These are phyloP conservation scores for Hansenula lynferdii DNA, from an alignment of 1,139 yeast genomes.

Conservation along the genomic window DNA sequence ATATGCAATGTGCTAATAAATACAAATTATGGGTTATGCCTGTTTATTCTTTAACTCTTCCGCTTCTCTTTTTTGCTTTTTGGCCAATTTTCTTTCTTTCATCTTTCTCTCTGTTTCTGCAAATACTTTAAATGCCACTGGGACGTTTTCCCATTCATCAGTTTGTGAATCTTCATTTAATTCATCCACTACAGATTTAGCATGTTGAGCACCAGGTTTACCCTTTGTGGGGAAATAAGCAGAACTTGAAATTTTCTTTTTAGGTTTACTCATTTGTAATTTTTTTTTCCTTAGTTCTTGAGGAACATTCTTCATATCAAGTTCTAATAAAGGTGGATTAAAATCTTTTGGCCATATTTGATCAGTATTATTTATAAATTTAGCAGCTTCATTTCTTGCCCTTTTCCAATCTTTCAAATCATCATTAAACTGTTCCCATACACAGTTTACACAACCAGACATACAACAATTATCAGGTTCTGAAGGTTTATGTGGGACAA, in stretches of 20 bases:
- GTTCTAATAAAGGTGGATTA: slow-evolving; percentile 57
- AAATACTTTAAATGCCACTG: slow-evolving; percentile 73
- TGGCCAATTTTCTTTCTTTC: slow-evolving; percentile 33
- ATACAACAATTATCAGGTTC: slow-evolving; percentile 97
- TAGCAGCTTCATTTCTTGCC: slow-evolving; percentile 56
- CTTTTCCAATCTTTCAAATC: slow-evolving; percentile 80
- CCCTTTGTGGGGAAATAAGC: slow-evolving; percentile 28
- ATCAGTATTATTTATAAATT: slow-evolving; percentile 40
- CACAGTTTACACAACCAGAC: slow-evolving; percentile 97
- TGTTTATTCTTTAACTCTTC: slow-evolving; percentile 20
- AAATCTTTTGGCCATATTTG: slow-evolving; percentile 80
- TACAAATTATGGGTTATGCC: too few species aligned
- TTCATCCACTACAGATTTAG: slow-evolving; percentile 17
- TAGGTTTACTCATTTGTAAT: slow-evolving; percentile 18
- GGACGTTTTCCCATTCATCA: slow-evolving; percentile 64
- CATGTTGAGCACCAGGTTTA: slow-evolving; percentile 29
- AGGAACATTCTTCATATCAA: slow-evolving; percentile 37
- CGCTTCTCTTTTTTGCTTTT: slow-evolving; percentile 15
- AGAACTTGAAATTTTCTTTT: slow-evolving; percentile 22
- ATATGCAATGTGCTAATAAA: too few species aligned
- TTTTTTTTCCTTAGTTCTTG: slow-evolving; percentile 24
- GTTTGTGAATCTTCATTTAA: slow-evolving; percentile 24
- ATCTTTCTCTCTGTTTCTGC: slow-evolving; percentile 75
- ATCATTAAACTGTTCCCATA: slow-evolving; percentile 90
- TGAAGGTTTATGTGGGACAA: slow-evolving; percentile 73